Percentiles rank a stretch among this genome's conserved stretches.
Conservation (phyloP, 2,329 filamentous ascomycete species). For the Rasamsonia emersonii region DNA sequence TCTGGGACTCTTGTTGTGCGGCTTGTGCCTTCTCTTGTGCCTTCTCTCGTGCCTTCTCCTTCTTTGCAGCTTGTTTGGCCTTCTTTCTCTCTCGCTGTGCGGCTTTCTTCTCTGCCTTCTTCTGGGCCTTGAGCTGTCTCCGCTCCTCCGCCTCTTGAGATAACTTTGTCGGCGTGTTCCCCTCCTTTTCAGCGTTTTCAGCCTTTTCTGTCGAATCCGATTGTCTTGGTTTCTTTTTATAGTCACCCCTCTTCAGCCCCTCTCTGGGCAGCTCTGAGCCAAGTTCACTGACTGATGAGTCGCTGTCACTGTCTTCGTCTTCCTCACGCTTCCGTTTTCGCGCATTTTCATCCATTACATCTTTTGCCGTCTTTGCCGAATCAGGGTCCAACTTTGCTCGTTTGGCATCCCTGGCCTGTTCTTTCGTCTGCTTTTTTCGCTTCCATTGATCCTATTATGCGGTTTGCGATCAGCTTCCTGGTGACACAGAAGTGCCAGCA, state of each 20-base stretch:
- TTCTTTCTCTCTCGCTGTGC: slow-evolving; percentile 28
- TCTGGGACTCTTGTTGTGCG: too few species aligned
- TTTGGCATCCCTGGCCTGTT: slow-evolving; percentile 72
- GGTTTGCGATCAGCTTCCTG: slow-evolving; percentile 6
- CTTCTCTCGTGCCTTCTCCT: slow-evolving; percentile 16
- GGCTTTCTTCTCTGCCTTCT: slow-evolving; percentile 36
- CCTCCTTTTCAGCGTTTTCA: slow-evolving; percentile 14
- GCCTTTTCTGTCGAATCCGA: slow-evolving; percentile 21
- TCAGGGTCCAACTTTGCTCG: slow-evolving; percentile 86
- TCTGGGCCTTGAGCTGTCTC: slow-evolving; percentile 33
- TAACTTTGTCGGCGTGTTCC: slow-evolving; percentile 5
- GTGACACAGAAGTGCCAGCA: not conserved
- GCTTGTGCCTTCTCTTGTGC: too few species aligned
- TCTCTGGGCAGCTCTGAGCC: slow-evolving; percentile 48
- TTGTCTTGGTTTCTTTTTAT: slow-evolving; percentile 49
- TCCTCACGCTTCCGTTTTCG: slow-evolving; percentile 70
- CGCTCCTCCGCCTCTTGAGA: slow-evolving; percentile 26
- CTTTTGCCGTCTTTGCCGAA: slow-evolving; percentile 82
- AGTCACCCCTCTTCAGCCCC: slow-evolving; percentile 46
- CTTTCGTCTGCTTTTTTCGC: slow-evolving; percentile 91
- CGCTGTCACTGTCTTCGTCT: slow-evolving; percentile 39
- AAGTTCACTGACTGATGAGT: slow-evolving; percentile 39
- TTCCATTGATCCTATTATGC: slow-evolving; percentile 91
- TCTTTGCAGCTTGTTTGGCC: slow-evolving; percentile 28
- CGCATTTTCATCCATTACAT: slow-evolving; percentile 81